Evolutionary conservation across 2,329 filamentous ascomycete genomes (phyloP), one percentile per base, ranked within the genome.

Genomic region (Trichoderma sp.): DNA sequence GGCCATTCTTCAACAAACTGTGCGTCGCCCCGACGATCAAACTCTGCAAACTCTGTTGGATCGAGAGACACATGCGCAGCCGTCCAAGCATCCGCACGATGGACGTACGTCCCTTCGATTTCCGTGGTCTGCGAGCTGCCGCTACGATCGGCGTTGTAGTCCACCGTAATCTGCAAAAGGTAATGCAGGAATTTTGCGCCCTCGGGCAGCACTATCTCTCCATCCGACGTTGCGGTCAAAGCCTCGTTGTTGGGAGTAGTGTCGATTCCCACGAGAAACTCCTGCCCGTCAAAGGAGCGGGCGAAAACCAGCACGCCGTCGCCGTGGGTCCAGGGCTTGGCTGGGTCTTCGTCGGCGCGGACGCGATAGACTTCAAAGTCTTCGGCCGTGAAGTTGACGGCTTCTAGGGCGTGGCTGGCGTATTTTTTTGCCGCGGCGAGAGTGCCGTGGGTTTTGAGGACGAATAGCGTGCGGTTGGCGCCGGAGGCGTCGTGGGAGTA

Each of bases 111-210:
- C 33, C 85, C 86, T 76, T 84, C 81, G 60, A 88, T 84, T 75
- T 85, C 81, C 27, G 82, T 84, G 4, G 76, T 78, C 77, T 86
- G 84, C 62, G 76, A 78, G 6, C 77, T 78, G 45, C 83, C 83
- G 12, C 79, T 81, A 21, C 83, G 83, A 75, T 85, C 85, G 50
- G 80, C 79, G 73, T 83, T 83, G 80, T 86, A 86, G 79, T 86
- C 81, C 38, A 85, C 81, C n/a, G 79, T 82, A 6, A 83, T 86
- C 78, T 87, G 85, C 68, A 87, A 75, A 14, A 87, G 83, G 78
- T 85, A 85, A 76, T 85, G 82, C 75, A 87, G 80, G 56, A 81
- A 78, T 4, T 81, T 76, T 24, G 79, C 78, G 6, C 78, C 80
- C n/a, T 77, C 63, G 12, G 80, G 80, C 16, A 84, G 77, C 2